Percentiles rank a stretch among this genome's conserved stretches.
These are phyloP conservation scores for Meyerozyma elateridarum DNA, from an alignment of 1,139 yeast species.

Conservation along the genomic window DNA sequence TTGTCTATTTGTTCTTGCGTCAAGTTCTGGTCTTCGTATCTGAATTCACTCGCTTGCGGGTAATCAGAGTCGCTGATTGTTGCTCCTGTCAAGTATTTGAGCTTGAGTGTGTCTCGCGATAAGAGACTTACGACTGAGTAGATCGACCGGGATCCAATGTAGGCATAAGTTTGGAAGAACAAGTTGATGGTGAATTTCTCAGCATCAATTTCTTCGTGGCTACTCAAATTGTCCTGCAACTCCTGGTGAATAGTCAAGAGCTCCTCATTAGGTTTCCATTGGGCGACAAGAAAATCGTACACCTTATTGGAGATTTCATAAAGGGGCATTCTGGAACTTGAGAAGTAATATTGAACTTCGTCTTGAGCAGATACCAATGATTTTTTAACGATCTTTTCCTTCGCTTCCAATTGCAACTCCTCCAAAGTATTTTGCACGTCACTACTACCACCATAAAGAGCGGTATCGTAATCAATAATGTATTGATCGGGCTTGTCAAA, in stretches of 20 bases:
- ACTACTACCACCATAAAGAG: constrained; percentile 32
- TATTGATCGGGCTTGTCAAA: constrained; percentile 23
- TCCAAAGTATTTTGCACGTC: constrained; percentile 24
- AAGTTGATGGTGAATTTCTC: constrained; percentile 54
- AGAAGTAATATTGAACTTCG: constrained; percentile 35
- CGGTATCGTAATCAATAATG: constrained; percentile 31
- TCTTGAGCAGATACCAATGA: constrained; percentile 34
- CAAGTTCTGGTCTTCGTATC: constrained; percentile 36
- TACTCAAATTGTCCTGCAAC: constrained; percentile 4
- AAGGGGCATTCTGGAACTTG: constrained; percentile 35
- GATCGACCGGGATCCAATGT: constrained; percentile 83
- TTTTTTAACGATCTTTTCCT: constrained; percentile 18
- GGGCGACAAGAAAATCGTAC: constrained; percentile 39
- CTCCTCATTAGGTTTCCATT: constrained; percentile 38
- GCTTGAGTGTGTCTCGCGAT: constrained; percentile 48
- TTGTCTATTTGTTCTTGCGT: constrained; percentile 27
- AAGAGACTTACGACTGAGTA: constrained; percentile 79
- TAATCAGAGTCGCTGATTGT: constrained; percentile 25
- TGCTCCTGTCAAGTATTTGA: constrained; percentile 41
- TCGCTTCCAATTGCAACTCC: constrained; percentile 28
- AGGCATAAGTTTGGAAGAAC: constrained; percentile 68
- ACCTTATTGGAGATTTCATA: constrained; percentile 34
- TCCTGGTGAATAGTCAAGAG: constrained; percentile 32
- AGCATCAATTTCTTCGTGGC: constrained; percentile 27
- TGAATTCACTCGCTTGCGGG: constrained; percentile 23